Base-by-base conservation (phyloP, 257 asterid genomes). In the Voacanga thouarsii region DNA sequence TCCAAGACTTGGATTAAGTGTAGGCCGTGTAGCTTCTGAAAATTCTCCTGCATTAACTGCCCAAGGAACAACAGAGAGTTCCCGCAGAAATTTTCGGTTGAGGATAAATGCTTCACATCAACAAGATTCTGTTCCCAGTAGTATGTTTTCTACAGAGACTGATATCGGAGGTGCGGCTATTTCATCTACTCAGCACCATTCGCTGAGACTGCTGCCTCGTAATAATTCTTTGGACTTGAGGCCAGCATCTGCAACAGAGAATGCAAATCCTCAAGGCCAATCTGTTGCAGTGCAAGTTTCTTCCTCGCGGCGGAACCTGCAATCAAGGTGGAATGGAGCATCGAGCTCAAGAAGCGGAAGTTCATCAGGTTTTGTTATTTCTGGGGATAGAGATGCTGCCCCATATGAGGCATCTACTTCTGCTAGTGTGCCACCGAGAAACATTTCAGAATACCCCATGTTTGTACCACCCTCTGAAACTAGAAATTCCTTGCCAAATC, bases 371-470 rank as follows among this genome's bases (percentile, higher is more conserved):
- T 76, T 81, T 57, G 80, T 75, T 51, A 64, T 77, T 75, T 70
- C 87, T 75, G 86, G 80, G 3, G 82, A 71, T 55, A 76, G 80
- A 60, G 80, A 79, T 78, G 74, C 79, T 61, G 72, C 79, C 19
- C 77, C 84, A 75, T 82, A 74, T 78, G 97, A 80, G 53, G 89
- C 78, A 57, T 83, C 90, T 23, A 55, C 74, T 26, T 49, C 86
- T 39, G 78, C 91, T 73, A 85, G 82, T 73, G 81, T 83, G 72
- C 90, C 92, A 1, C 90, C 92, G 1, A 86, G 96, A 81, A 90
- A 86, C 90, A 85, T 93, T 57, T 87, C 92, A 16, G 96, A 93
- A 70, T 93, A 87, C 83, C 96, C 98, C 33, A 78, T 93, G 80
- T 89, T 92, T 82, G 74, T 88, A 68, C 92, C 94, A 2, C 72